Conservation (phyloP, 1,284 basidiomycete genomes). For the Grifola frondosa region DNA sequence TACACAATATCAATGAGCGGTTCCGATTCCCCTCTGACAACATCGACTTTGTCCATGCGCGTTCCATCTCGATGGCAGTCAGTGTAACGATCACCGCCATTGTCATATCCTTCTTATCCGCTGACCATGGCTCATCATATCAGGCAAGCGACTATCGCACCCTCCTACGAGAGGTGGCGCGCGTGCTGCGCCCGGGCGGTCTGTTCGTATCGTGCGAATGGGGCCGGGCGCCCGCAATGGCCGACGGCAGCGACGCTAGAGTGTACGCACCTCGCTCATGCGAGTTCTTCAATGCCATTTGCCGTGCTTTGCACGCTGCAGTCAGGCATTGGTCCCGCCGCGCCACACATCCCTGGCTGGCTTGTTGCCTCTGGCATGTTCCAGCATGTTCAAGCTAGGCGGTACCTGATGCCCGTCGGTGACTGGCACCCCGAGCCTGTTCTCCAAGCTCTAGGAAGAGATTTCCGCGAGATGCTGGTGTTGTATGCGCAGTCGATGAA, state of each 20-base stretch:
- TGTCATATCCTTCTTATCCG: background rate
- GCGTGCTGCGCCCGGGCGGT: conserved; percentile 62
- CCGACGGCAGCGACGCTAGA: conserved; percentile 30
- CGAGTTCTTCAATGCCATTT: conserved; percentile 45
- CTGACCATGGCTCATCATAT: conserved; percentile 1
- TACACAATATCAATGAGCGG: conserved; percentile 54
- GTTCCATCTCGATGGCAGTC: conserved; percentile 57
- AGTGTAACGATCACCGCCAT: too few relatives aligned
- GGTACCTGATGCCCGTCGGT: conserved; percentile 47
- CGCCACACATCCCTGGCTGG: conserved; percentile 34
- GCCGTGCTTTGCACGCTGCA: conserved; percentile 34
- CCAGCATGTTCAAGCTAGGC: conserved; percentile 32
- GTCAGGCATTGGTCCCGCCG: conserved; percentile 38
- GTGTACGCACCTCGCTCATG: conserved; percentile 18
- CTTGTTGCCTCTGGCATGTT: conserved; percentile 41
- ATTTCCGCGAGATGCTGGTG: conserved; percentile 30
- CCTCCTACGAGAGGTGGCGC: conserved; percentile 54
- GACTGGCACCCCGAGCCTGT: conserved; percentile 40
- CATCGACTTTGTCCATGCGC: conserved; percentile 65
- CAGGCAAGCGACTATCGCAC: conserved; percentile 51
- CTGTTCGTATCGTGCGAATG: conserved; percentile 67
- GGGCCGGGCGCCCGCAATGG: conserved; percentile 43
- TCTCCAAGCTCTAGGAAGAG: conserved; percentile 36
- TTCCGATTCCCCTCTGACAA: conserved; percentile 48
- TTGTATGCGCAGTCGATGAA: conserved; percentile 40